Evolutionary conservation across 2,329 filamentous ascomycete species (phyloP), one percentile per base, ranked within the genome.

Genomic region (Shiraia bambusicola): DNA sequence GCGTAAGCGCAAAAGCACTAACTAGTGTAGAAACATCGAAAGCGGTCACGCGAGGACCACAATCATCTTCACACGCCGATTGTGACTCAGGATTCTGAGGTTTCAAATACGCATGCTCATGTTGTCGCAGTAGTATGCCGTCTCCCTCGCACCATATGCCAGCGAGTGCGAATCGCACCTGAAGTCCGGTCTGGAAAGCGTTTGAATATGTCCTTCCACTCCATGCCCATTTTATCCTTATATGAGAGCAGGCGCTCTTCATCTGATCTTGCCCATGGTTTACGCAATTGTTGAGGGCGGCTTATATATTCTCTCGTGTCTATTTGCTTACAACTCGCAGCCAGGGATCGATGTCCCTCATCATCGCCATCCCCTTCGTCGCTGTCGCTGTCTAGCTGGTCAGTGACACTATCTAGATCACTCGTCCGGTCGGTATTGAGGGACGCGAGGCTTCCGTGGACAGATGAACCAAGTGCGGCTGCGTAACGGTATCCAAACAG

Each of bases 401-500:
- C 35, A 37, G 35, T 32, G 37, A 39, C 19, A 29, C 25, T 42
- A 35, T 42, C 19, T 26, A 22, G 32, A 45, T 34, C 46, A 25
- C 38, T 45, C 28, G 37, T 45, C 37, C 26, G 17, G 28, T 47
- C 40, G 25, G 28, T n/a, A 41, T 40, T n/a, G n/a, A n/a, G n/a
- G n/a, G n/a, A n/a, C n/a, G n/a, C 49, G 24, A 29, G 38, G 34
- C 46, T 45, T 47, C 28, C 24, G 27, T 27, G 19, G 33, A 16
- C 40, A 37, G 13, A 46, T 48, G 27, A 24, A 31, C 30, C 31
- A 42, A 33, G 24, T 19, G 34, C 14, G 35, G 37, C 30, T 13
- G 34, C 30, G 40, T 51, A 45, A 30, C 25, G 30, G 16, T 41
- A 51, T 22, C 41, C 42, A 32, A 51, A 19, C 34, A 51, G 16